phyloP scores from a whole-genome alignment of 306 rosid species.

The Senna siamea region DNA sequence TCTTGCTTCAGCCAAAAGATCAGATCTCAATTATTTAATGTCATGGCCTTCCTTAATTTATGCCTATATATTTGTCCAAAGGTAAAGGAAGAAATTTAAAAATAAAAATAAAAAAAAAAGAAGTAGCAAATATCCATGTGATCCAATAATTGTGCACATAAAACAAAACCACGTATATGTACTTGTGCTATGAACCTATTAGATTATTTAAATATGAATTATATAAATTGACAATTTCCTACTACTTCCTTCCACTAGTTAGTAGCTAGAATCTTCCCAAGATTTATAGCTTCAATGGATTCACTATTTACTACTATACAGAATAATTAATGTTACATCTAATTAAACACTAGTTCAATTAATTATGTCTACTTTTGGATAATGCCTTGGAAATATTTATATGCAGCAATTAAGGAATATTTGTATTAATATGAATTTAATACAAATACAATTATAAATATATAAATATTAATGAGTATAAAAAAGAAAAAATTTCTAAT shows the following conservation, averaged over 20 bases:
- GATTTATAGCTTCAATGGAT: neutral
- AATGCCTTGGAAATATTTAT: no score
- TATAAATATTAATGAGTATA: no score
- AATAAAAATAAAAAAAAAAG: neutral
- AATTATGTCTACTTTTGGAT: no score
- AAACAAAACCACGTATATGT: conserved; percentile 27
- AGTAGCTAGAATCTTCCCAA: neutral
- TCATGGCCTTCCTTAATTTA: conserved; percentile 8
- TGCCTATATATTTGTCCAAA: conserved; percentile 19
- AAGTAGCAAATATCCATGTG: conserved; percentile 28
- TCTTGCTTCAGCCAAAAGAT: conserved; percentile 38
- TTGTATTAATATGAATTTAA: no score
- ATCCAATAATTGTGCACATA: conserved; percentile 40
- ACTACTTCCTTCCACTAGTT: conserved; percentile 26
- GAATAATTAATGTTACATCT: no score
- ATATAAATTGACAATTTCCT: neutral
- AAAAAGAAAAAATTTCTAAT: no score
- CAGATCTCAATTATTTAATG: conserved; percentile 40
- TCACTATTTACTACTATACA: no score
- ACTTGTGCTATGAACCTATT: conserved; percentile 27
- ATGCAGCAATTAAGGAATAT: no score
- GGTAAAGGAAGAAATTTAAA: neutral
- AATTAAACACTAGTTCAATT: no score
- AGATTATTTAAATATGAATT: conserved; percentile 5
- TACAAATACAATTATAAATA: no score